Evolutionary conservation across 2,329 filamentous ascomycete species (phyloP).

Genomic region (Pseudopyricularia cyperi): DNA sequence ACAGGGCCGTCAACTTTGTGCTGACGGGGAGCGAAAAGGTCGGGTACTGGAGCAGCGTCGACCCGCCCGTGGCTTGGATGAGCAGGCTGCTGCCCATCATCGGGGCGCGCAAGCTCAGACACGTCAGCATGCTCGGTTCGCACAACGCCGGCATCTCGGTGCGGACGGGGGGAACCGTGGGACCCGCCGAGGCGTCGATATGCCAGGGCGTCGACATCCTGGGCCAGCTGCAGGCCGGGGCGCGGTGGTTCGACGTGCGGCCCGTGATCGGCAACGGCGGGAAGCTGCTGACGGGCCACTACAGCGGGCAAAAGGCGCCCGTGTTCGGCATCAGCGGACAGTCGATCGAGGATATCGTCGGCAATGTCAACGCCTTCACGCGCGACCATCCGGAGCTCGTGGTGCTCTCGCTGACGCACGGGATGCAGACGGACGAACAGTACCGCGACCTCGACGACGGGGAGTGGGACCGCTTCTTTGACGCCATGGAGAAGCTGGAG

Average conservation of each 20-base stretch:
- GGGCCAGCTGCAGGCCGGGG: constrained; percentile 23
- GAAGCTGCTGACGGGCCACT: constrained; percentile 21
- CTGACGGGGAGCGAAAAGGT: constrained; percentile 10
- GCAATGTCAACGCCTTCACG: constrained; percentile 30
- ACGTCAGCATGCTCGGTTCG: constrained; percentile 27
- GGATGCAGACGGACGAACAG: constrained; percentile 7
- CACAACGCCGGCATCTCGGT: constrained; percentile 28
- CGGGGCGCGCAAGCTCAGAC: constrained; percentile 19
- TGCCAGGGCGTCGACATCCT: constrained; percentile 24
- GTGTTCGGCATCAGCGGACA: constrained; percentile 31
- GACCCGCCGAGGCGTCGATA: constrained; percentile 19
- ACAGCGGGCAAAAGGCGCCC: constrained; percentile 12
- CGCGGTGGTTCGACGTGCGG: constrained; percentile 27
- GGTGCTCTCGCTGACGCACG: constrained; percentile 30
- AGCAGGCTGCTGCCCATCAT: constrained; percentile 6
- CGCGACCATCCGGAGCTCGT: constrained; percentile 27
- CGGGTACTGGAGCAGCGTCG: constrained; percentile 6
- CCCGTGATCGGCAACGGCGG: constrained; percentile 7
- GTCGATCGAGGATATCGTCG: constrained; percentile 26
- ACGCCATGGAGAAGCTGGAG: constrained; percentile 24
- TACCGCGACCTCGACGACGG: constrained; percentile 23
- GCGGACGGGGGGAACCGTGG: constrained; percentile 14
- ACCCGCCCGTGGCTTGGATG: constrained; percentile 8
- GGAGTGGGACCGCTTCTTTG: constrained; percentile 28
- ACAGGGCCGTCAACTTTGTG: constrained; percentile 4